phyloP scores from a whole-genome alignment of 1,284 basidiomycete species.

The Moesziomyces sp. region DNA sequence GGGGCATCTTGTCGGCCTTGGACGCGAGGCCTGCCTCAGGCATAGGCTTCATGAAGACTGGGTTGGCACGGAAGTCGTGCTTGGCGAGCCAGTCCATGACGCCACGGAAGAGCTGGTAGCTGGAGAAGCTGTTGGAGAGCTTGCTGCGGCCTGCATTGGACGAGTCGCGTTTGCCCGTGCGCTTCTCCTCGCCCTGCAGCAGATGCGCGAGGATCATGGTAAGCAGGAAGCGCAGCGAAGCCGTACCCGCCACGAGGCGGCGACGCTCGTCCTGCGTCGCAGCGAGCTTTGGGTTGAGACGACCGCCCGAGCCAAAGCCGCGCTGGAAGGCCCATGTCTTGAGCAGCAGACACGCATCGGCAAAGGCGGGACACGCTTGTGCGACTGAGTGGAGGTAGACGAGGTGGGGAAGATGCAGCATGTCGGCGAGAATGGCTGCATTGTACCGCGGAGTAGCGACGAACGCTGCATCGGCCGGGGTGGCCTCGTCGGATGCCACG shows the following conservation, averaged over 20 bases:
- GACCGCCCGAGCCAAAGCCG: constrained; percentile 73
- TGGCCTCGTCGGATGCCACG: constrained; percentile 25
- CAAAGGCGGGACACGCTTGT: constrained; percentile 75
- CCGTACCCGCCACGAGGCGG: constrained; percentile 55
- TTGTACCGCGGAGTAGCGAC: constrained; percentile 80
- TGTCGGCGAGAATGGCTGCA: constrained; percentile 76
- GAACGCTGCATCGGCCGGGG: constrained; percentile 7
- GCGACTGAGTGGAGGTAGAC: constrained; percentile 77
- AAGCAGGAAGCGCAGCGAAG: constrained; percentile 76
- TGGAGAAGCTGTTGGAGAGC: constrained; percentile 79
- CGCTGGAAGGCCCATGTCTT: constrained; percentile 91
- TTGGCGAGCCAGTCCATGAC: constrained; percentile 79
- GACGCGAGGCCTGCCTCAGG: constrained; percentile 51
- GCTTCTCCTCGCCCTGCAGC: constrained; percentile 66
- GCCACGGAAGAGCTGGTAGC: constrained; percentile 86
- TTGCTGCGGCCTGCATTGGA: constrained; percentile 69
- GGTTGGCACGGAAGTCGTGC: constrained; percentile 76
- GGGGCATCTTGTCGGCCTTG: constrained; percentile 62
- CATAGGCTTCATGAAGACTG: constrained; percentile 74
- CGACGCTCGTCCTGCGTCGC: constrained; percentile 19
- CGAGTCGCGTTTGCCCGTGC: constrained; percentile 31
- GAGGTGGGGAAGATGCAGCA: constrained; percentile 76
- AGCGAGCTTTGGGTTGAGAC: constrained; percentile 66
- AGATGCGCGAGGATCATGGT: constrained; percentile 67
- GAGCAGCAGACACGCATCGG: constrained; percentile 81